Evolutionary conservation across 306 rosid genomes (phyloP).

Genomic region (Castanopsis chinensis): DNA sequence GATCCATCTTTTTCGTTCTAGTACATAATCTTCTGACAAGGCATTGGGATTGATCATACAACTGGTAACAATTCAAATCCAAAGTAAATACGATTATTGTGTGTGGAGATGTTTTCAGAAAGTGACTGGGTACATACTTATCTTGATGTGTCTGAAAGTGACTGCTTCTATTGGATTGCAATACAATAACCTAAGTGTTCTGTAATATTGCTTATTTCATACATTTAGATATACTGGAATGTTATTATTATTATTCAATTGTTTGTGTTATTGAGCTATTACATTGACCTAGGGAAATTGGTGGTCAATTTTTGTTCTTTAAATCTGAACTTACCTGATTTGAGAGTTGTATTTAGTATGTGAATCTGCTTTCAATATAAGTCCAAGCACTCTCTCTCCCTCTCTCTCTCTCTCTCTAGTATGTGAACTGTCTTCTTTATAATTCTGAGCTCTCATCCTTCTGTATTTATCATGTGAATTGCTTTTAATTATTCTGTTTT

Average conservation of each 20-base stretch:
- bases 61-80: slow-evolving; percentile 76
- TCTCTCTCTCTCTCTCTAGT: too few species aligned
- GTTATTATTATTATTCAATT: too few species aligned
- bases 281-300: too few species aligned
- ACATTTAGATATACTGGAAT: too few species aligned
- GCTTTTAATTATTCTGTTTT: not conserved
- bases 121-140: slow-evolving; percentile 47
- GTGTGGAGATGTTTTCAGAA: slow-evolving; percentile 72
- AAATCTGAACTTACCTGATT: not conserved
- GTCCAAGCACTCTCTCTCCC: too few species aligned
- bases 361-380: too few species aligned
- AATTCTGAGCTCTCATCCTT: not conserved
- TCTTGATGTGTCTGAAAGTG: not conserved
- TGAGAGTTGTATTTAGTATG: not conserved
- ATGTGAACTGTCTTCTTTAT: not conserved
- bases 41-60: slow-evolving; percentile 82
- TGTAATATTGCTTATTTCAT: too few species aligned
- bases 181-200: too few species aligned
- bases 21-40: slow-evolving; percentile 89
- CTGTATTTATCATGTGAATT: not conserved
- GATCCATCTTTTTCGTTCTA: slow-evolving; percentile 32
- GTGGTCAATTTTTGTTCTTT: too few species aligned
- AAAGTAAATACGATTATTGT: slow-evolving; percentile 84
- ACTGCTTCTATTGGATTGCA: too few species aligned
- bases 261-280: too few species aligned